phyloP scores from a whole-genome alignment of 202 grass and related monocot genomes.

The Setaria italica region DNA sequence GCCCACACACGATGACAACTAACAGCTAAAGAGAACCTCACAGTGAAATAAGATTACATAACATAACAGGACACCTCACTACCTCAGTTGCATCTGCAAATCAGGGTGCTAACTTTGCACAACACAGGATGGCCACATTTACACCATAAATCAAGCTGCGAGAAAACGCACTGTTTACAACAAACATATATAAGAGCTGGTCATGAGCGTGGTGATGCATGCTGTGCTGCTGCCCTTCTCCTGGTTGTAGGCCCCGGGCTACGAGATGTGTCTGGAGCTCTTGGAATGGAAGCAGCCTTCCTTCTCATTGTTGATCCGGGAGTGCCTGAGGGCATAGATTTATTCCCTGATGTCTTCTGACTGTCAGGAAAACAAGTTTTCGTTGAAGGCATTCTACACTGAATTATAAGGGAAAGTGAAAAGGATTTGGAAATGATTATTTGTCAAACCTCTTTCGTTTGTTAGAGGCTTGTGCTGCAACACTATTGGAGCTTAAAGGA shows the following conservation, averaged over 20 bases:
- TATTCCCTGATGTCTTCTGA: background rate
- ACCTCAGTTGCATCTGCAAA: background rate
- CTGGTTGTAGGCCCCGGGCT: conserved; percentile 15
- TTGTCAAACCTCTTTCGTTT: conserved; percentile 7
- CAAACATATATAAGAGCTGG: too few species aligned
- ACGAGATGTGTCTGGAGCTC: background rate
- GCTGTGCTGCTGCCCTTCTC: conserved; percentile 1
- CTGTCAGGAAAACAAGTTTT: background rate
- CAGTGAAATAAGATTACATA: background rate
- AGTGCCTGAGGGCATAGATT: background rate
- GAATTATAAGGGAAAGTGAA: background rate
- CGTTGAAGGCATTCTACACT: background rate
- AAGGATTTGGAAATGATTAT: background rate
- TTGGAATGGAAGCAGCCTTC: background rate
- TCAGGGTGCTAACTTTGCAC: background rate
- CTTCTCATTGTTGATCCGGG: background rate
- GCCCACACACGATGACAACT: background rate
- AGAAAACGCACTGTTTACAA: background rate
- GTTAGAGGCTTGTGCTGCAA: background rate
- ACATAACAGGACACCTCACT: background rate
- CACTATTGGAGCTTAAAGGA: background rate
- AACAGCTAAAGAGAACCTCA: background rate
- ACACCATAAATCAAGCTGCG: background rate
- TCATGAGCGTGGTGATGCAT: background rate
- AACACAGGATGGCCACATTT: background rate